phyloP scores from a whole-genome alignment of 2,329 filamentous ascomycete species.

The Cercospora beticola region DNA sequence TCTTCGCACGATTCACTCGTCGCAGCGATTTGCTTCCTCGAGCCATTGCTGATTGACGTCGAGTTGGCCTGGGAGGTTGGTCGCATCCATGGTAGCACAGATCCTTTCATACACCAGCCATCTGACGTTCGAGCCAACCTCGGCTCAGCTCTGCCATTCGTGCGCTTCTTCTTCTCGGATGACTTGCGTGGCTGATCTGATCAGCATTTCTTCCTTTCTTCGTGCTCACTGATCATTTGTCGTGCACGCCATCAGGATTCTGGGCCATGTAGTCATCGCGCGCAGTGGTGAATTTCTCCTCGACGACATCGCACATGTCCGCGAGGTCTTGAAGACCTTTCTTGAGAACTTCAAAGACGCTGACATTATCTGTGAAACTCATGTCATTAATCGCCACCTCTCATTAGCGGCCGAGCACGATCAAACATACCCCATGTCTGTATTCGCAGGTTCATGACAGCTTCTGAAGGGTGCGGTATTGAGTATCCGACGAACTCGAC shows the following conservation, averaged over 20 bases:
- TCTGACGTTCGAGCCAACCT: background rate
- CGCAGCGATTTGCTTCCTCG: background rate
- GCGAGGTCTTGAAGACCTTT: conserved; percentile 88
- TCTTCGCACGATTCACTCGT: background rate
- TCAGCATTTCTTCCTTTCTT: background rate
- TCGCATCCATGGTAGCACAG: conserved; percentile 20
- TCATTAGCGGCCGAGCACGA: too few relatives aligned
- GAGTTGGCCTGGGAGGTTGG: conserved; percentile 13
- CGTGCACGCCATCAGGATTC: conserved; percentile 29
- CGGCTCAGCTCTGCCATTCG: conserved; percentile 31
- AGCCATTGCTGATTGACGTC: background rate
- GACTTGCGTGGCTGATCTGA: conserved; percentile 44
- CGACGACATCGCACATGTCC: conserved; percentile 88
- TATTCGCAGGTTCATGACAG: conserved; percentile 95
- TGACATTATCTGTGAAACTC: conserved; percentile 60
- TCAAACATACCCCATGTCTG: conserved; percentile 80
- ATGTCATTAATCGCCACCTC: too few relatives aligned
- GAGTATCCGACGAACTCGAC: conserved; percentile 99
- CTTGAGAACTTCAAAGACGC: conserved; percentile 79
- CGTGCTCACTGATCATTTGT: conserved; percentile 14
- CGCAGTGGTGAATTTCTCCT: conserved; percentile 78
- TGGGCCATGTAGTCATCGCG: conserved; percentile 59
- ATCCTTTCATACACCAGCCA: background rate
- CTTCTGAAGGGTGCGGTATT: conserved; percentile 93
- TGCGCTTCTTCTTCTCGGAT: conserved; percentile 48